Base-by-base conservation (phyloP, 306 rosid genomes). In the Morella rubra region DNA sequence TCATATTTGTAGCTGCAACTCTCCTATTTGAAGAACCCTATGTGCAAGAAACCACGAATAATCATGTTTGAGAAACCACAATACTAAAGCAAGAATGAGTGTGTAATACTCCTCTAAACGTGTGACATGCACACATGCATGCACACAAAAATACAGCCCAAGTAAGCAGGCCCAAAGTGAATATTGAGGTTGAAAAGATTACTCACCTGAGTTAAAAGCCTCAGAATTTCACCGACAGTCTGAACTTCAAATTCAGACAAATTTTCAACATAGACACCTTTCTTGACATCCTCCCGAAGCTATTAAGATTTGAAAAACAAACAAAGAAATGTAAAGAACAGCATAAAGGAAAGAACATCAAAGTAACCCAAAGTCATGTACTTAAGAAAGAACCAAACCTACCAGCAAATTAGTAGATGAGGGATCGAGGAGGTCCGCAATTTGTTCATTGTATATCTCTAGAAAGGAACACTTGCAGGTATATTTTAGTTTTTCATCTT, bases 1-100 rank as follows among this genome's bases (percentile, higher is more conserved):
- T 95, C 99, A 95, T 95, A 67, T 95, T 95, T 59, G 99, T 95
- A 45, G 97, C 91, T 58, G 99, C 99, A 80, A 95, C 99, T 86
- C 88, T 95, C 82, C 99, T 85, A 88, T 95, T 95, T 82, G 95
- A 88, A 74, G 97, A 90, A 60, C 99, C 99, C 99, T 95, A 69
- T 47, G 85, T 19, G 68, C 77, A 76, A 78, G 27, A 81, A 77
- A 84, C 75, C 62, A 81, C 77, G 45, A 60, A 71, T 85, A 67
- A 41, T 24, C 50, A 40, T 16, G 47, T 65, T 37, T 64, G 46
- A 64, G 70, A 64, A 64, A 64, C 47, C 70, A 64, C 20, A 42
- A 42, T 18, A 42, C 20, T 44, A 78, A 72, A 78, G 80, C 72
- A 77, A 59, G 66, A 78, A 74, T 66, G 58, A 72, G 64, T 61